These are phyloP conservation scores for Bathelium albidoporum DNA, from an alignment of 495 filamentous ascomycete genomes.

Conservation along the genomic window DNA sequence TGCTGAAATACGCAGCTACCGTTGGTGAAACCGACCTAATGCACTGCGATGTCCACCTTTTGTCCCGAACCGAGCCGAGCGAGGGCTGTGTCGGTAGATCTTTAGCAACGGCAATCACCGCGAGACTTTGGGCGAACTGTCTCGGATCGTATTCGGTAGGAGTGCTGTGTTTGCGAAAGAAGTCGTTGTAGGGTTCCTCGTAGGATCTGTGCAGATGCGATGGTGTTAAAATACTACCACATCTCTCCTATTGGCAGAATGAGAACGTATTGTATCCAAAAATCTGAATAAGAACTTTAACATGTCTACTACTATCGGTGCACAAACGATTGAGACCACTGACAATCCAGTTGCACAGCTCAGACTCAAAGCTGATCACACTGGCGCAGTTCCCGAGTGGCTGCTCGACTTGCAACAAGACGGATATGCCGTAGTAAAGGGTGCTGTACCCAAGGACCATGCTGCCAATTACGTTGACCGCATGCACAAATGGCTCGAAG, in stretches of 20 bases:
- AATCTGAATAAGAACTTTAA: too few species aligned
- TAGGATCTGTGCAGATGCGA: background rate
- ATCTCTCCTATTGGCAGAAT: too few species aligned
- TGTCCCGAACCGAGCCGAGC: background rate
- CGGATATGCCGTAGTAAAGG: slow-evolving; percentile 39
- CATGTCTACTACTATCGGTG: background rate
- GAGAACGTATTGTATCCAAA: too few species aligned
- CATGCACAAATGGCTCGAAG: slow-evolving; percentile 34
- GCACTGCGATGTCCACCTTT: background rate
- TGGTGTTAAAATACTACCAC: background rate
- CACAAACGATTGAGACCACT: background rate
- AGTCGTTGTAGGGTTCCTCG: background rate
- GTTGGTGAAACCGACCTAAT: too few species aligned
- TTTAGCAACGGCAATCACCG: background rate
- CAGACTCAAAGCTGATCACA: background rate
- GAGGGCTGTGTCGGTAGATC: background rate
- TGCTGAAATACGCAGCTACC: too few species aligned
- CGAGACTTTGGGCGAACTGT: background rate
- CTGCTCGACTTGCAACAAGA: slow-evolving; percentile 29
- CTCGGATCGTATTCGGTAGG: background rate
- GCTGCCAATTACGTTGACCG: slow-evolving; percentile 30
- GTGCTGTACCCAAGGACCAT: slow-evolving; percentile 33
- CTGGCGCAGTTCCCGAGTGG: slow-evolving; percentile 8
- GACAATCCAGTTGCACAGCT: background rate
- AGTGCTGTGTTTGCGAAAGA: background rate